Base-by-base conservation (phyloP, 768 basidiomycete species). In the Lactarius tabidus region DNA sequence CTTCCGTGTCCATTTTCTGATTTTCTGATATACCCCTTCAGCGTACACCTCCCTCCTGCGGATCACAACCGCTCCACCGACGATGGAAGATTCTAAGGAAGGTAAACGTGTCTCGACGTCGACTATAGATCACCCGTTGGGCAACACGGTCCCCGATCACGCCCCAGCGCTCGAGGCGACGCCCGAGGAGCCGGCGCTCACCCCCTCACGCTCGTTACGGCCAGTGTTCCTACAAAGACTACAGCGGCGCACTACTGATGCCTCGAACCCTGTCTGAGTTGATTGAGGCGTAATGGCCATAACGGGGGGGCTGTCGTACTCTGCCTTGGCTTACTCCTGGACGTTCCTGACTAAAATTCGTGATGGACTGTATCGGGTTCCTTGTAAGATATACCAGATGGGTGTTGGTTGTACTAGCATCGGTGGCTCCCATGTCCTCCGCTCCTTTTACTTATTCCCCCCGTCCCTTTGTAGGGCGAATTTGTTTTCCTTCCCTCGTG, bases 11-110 rank as follows among this genome's bases (percentile, higher is more conserved):
- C 12, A 12, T 38, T 31, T 23, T 3, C 45, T 57, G 45, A 52
- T 28, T 10, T 14, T 31, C 6, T 39, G n/a, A n/a, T n/a, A n/a
- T n/a, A n/a, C n/a, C n/a, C 10, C 5, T 29, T 20, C 64, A 79
- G 78, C 80, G 26, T 82, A 82, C 66, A 82, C 81, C 0, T 80
- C 80, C 10, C 71, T 82, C 18, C 72, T 82, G 35, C 74, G 80
- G 58, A 77, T 82, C 38, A 78, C 80, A 17, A 76, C 75, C 8
- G 66, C 71, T 6, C 69, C 75, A 15, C 73, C 74, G 12, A 39
- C 31, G 3, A 36, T 43, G 35, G 69, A 68, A 12, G 55, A 51
- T 15, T 39, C 60, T n/a, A 68, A 70, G 36, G 67, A 62, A 17
- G 64, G 55, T n/a, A 70, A 70, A 31, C 69, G 69, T 15, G 35